phyloP scores from a whole-genome alignment of 257 asterid genomes.

The Lycium barbarum region DNA sequence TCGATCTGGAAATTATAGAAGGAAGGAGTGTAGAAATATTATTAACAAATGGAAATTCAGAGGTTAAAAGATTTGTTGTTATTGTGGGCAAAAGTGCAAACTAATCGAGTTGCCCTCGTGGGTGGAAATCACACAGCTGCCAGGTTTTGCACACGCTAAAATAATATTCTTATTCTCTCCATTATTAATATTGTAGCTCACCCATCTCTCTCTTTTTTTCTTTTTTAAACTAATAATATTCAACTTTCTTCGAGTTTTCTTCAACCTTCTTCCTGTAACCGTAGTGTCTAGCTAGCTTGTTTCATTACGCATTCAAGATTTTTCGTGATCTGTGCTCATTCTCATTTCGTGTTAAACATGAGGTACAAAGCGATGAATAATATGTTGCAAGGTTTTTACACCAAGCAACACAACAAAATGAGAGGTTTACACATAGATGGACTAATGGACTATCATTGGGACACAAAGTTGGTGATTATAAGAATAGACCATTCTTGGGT shows the following conservation, averaged over 20 bases:
- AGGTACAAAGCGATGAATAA: conserved; percentile 33
- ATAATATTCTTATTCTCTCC: background rate
- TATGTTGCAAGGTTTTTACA: conserved; percentile 28
- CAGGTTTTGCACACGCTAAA: conserved; percentile 60
- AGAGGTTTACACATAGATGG: conserved; percentile 28
- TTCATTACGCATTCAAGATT: background rate
- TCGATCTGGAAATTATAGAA: conserved; percentile 40
- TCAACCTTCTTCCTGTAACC: background rate
- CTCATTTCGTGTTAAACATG: background rate
- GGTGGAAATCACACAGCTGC: conserved; percentile 65
- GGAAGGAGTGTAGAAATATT: background rate
- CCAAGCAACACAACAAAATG: conserved; percentile 26
- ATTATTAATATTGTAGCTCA: background rate
- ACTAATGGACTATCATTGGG: conserved; percentile 8
- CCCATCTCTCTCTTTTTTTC: background rate
- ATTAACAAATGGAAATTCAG: conserved; percentile 46
- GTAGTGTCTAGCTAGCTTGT: background rate
- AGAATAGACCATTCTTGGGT: conserved; percentile 35
- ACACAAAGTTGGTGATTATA: conserved; percentile 30
- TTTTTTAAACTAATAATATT: background rate
- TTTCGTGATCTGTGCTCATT: background rate
- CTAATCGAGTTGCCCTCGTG: conserved; percentile 47
- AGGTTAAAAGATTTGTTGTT: conserved; percentile 41
- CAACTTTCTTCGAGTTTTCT: background rate
- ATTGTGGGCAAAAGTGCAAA: conserved; percentile 37